Base-by-base conservation (phyloP, 163 green algal species). In the Prototheca cutis region DNA sequence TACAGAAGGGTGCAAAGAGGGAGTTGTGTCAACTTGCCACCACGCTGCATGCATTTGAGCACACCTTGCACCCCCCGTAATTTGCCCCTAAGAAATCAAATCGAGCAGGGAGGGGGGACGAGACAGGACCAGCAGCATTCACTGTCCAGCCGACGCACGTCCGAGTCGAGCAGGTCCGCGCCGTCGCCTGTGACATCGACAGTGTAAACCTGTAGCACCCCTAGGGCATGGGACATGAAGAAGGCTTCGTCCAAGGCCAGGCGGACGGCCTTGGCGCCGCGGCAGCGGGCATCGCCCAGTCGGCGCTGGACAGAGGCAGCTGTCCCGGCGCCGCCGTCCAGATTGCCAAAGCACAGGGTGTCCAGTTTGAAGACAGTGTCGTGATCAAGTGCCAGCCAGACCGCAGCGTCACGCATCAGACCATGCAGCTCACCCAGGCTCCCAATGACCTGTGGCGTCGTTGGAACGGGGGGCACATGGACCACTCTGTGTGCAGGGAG, bases 241-340 rank as follows among this genome's bases (percentile, higher is more conserved):
- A 79, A 80, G 19, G 66, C 71, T 53, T 81, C 74, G 3, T 80
- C 71, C 28, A 73, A 27, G 59, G 66, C 73, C 8, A 80, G 49
- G 28, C 66, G 58, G 31, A 80, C 61, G 40, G 68, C 69, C 42
- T 60, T 55, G 25, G 45, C 42, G 4, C 63, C 63, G 3, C 23
- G 0, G 4, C 52, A 59, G 13, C 40, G 23, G 23, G 40, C 30
- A 18, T 28, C 62, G 10, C 31, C 32, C 13, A 72, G 27, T 10
- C 31, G 24, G 13, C 24, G 13, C 17, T 21, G 36, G 28, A 72
- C 58, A 17, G 63, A 21, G 21, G 30, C 45, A 13, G 59, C 59
- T 2, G 54, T 72, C 29, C 55, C 62, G 3, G 40, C 32, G 39
- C 69, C 69, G 30, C 69, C 69, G 27, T 76, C 69, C 45, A 72